Evolutionary conservation across 1,284 basidiomycete species (phyloP).

Genomic region (Fomes fomentarius): DNA sequence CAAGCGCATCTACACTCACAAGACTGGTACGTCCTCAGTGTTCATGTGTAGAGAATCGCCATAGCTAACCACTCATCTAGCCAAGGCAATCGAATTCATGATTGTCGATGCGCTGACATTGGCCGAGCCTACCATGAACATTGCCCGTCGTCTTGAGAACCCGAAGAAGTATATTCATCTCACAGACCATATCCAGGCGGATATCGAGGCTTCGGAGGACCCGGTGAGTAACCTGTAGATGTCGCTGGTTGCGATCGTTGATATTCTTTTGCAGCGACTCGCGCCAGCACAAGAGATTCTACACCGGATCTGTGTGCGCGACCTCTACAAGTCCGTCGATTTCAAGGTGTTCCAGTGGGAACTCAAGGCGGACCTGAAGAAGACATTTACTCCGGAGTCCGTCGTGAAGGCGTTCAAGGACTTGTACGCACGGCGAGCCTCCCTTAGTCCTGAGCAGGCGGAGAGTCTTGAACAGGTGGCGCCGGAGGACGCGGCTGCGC

Average conservation of each 20-base stretch:
- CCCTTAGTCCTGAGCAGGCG: slow-evolving; percentile 19
- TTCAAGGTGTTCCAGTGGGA: slow-evolving; percentile 62
- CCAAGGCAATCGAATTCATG: slow-evolving; percentile 80
- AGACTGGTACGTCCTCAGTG: slow-evolving; percentile 53
- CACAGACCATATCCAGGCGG: slow-evolving; percentile 65
- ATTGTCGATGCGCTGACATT: slow-evolving; percentile 69
- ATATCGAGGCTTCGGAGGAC: slow-evolving; percentile 56
- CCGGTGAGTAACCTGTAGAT: slow-evolving; percentile 40
- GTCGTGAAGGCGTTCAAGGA: slow-evolving; percentile 57
- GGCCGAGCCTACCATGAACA: slow-evolving; percentile 65
- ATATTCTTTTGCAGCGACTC: slow-evolving; percentile 57
- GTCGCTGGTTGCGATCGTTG: background rate
- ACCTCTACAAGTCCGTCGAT: slow-evolving; percentile 73
- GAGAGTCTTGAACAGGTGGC: slow-evolving; percentile 24
- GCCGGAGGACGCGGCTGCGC: slow-evolving; percentile 35
- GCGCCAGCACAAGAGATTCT: slow-evolving; percentile 60
- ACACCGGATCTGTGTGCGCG: slow-evolving; percentile 57
- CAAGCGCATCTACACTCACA: slow-evolving; percentile 78
- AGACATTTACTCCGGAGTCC: slow-evolving; percentile 46
- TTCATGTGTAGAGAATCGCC: background rate
- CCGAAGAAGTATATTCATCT: slow-evolving; percentile 63
- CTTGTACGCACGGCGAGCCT: slow-evolving; percentile 16
- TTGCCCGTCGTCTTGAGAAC: slow-evolving; percentile 58
- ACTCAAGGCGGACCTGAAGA: slow-evolving; percentile 13
- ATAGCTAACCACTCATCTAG: slow-evolving; percentile 36